Conservation (phyloP, 2,329 filamentous ascomycete genomes). For the Penicillium sp. region DNA sequence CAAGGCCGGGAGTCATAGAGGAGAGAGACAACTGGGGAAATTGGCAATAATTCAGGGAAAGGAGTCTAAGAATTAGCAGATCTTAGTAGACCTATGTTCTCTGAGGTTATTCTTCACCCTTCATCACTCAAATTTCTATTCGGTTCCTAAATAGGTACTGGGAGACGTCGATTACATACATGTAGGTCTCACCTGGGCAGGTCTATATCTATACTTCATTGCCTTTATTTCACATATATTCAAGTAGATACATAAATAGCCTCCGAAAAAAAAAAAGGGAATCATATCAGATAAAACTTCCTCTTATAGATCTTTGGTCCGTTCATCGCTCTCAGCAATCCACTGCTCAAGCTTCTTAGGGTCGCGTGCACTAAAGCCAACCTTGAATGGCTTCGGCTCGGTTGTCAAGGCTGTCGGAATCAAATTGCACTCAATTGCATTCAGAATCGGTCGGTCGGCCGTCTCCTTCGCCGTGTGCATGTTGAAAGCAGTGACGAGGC, state of each 20-base stretch:
- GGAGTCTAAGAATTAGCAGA: neutral
- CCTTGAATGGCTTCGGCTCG: constrained; percentile 56
- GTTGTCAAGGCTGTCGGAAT: constrained; percentile 52
- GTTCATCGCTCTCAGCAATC: constrained; percentile 47
- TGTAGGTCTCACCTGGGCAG: neutral
- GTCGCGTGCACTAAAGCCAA: constrained; percentile 46
- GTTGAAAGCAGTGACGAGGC: constrained; percentile 52
- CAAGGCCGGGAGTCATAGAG: neutral
- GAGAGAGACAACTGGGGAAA: too few relatives aligned
- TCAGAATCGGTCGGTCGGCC: constrained; percentile 46
- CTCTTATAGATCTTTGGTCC: constrained; percentile 41
- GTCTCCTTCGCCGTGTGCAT: constrained; percentile 43
- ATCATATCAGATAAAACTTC: neutral
- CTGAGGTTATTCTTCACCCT: neutral
- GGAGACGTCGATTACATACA: neutral
- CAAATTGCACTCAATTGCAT: constrained; percentile 50
- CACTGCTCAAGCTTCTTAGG: constrained; percentile 42
- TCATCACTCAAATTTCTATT: neutral
- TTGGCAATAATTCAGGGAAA: neutral
- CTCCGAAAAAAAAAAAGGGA: neutral
- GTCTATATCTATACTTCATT: neutral
- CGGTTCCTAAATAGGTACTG: neutral
- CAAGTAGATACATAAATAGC: neutral
- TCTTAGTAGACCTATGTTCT: neutral
- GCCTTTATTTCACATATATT: neutral